Evolutionary conservation across 2,329 filamentous ascomycete genomes (phyloP), one percentile per base, ranked within the genome.

Genomic region (Chaetomiaceae sp.): DNA sequence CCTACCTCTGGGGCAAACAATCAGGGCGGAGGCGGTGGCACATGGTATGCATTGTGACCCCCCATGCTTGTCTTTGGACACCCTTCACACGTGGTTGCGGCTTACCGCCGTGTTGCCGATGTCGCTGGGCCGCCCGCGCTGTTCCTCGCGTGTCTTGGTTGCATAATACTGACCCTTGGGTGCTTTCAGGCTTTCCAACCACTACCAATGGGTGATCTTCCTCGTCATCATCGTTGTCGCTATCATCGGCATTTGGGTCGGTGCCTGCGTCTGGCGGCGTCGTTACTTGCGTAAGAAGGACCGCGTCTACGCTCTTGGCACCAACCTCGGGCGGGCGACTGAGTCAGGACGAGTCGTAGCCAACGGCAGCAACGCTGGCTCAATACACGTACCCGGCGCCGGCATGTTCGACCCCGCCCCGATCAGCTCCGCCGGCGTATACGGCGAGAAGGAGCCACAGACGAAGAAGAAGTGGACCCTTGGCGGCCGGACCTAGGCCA

Each of bases 131-230:
- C 7, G 39, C 13, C 19, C 1, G 10, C 30, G 33, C 31, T 33
- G 23, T 42, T 33, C 20, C 31, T 21, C 16, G 17, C 40, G 16
- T 44, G 17, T 31, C 14, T 38, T 12, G 10, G 19, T 12, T 16
- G n/a, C 33, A 25, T 25, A 21, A 7, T 40, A 41, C 58, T 60
- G 54, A 53, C 39, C 23, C 3, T 9, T 12, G 19, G 35, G n/a
- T 31, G 3, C 3, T 42, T 33, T 19, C 55, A 89, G 86, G 86
- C 70, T 87, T 44, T 75, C 77, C 7, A 76, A 73, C 23, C 87
- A 92, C 67, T 89, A 81, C 73, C 77, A 83, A 71, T 95, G 88
- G 88, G 80, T 95, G 40, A 76, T 92, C 55, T 89, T 93, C 77
- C 75, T 93, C 47, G 83, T 89, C 57, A 72, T 92, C 55, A 75